Evolutionary conservation across 345 rosid species (phyloP).

Genomic region (Lepidium africanum): DNA sequence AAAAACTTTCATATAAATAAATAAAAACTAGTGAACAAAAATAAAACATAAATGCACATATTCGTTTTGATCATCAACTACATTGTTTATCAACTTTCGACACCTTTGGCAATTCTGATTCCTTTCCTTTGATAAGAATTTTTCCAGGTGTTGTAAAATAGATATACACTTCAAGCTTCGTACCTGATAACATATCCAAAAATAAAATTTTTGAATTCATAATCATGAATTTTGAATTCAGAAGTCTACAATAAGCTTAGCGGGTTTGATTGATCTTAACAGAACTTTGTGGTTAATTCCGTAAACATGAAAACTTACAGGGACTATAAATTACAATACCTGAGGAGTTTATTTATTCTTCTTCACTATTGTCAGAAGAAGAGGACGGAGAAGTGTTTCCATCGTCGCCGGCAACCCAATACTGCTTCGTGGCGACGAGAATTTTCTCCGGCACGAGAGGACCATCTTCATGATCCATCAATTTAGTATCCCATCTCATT

Average conservation of each 20-base stretch:
- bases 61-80: slow-evolving; percentile 17
- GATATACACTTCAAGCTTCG: slow-evolving; percentile 11
- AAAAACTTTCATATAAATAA: too few relatives aligned
- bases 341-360: slow-evolving; percentile 13
- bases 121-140: slow-evolving; percentile 8
- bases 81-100: slow-evolving; percentile 8
- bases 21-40: neutral
- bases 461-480: slow-evolving; percentile 94
- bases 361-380: slow-evolving; percentile 14
- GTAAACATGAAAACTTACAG: neutral
- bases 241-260: neutral
- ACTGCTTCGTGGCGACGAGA: slow-evolving; percentile 66
- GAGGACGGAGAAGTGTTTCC: slow-evolving; percentile 46
- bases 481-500: slow-evolving; percentile 91
- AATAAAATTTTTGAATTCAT: neutral
- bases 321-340: slow-evolving; percentile 12
- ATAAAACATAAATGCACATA: slow-evolving; percentile 23
- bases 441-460: slow-evolving; percentile 88
- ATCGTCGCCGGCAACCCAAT: slow-evolving; percentile 66
- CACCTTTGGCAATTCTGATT: slow-evolving; percentile 13
- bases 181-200: slow-evolving; percentile 10
- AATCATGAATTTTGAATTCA: neutral
- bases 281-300: neutral
- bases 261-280: neutral
- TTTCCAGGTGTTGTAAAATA: slow-evolving; percentile 1